phyloP scores from a whole-genome alignment of 208 protist species.

The Phytomonas serpens region DNA sequence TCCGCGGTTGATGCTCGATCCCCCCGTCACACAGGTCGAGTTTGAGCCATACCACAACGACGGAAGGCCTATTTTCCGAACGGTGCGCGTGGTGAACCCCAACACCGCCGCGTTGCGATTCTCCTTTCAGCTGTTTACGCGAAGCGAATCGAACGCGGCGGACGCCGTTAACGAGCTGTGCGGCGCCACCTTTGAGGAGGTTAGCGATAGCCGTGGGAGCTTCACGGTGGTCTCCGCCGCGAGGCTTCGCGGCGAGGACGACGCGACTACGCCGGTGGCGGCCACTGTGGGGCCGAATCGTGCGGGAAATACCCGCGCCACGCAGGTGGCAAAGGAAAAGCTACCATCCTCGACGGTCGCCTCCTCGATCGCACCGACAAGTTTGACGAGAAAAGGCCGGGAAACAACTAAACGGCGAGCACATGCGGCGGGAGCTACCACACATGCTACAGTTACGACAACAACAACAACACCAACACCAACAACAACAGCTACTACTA shows the following conservation, averaged over 20 bases:
- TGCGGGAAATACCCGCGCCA: not conserved
- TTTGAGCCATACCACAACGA: slow-evolving; percentile 1
- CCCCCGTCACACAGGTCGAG: slow-evolving; percentile 35
- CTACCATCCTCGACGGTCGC: not conserved
- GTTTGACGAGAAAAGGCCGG: not conserved
- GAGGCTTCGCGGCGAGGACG: not conserved
- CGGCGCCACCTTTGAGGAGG: not conserved
- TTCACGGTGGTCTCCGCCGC: not conserved
- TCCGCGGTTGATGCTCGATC: slow-evolving; percentile 61
- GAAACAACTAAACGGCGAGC: not conserved
- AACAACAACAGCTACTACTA: too few relatives aligned
- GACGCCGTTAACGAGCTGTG: not conserved
- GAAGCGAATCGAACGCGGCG: not conserved
- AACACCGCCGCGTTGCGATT: slow-evolving; percentile 72
- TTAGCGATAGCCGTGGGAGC: not conserved
- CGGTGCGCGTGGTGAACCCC: slow-evolving; percentile 66
- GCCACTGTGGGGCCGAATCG: not conserved
- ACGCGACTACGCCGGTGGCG: slow-evolving; percentile 5
- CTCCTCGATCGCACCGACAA: not conserved
- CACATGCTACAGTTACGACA: too few relatives aligned
- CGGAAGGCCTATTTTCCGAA: slow-evolving; percentile 29
- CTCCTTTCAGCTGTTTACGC: slow-evolving; percentile 23
- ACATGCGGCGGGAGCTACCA: not conserved
- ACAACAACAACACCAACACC: too few relatives aligned
- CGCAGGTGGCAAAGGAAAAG: not conserved